A percentile compares a stretch with the other conserved stretches of the same genome.
Evolutionary conservation across 1,284 basidiomycete species (phyloP).

Genomic region (Taiwanofungus camphoratus): DNA sequence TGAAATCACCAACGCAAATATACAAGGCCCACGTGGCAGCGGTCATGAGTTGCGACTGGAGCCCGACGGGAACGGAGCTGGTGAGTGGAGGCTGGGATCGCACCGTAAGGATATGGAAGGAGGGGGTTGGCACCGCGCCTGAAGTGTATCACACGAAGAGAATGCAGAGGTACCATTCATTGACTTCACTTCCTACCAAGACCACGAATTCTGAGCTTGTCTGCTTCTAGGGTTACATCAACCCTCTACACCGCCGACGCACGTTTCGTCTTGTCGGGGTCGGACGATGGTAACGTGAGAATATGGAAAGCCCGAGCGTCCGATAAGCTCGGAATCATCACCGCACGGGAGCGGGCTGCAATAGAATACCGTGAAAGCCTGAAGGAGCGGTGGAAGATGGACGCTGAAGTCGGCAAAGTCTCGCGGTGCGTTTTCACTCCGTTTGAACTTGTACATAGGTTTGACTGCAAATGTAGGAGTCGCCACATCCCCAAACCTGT

Average conservation of each 20-base stretch:
- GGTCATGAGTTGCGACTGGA: slow-evolving; percentile 91
- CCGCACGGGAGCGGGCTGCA: slow-evolving; percentile 86
- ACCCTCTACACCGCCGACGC: slow-evolving; percentile 86
- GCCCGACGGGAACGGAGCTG: slow-evolving; percentile 93
- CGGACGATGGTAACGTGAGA: slow-evolving; percentile 95
- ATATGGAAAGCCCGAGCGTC: slow-evolving; percentile 96
- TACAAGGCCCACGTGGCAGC: slow-evolving; percentile 98
- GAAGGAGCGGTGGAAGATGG: slow-evolving; percentile 85
- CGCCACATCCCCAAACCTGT: slow-evolving; percentile 90
- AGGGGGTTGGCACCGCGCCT: slow-evolving; percentile 76
- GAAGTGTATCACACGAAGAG: slow-evolving; percentile 98
- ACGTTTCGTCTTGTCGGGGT: slow-evolving; percentile 89
- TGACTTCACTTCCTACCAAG: background rate
- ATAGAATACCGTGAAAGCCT: slow-evolving; percentile 92
- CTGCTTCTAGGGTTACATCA: slow-evolving; percentile 56
- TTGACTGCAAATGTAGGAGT: slow-evolving; percentile 41
- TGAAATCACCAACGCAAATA: slow-evolving; percentile 83
- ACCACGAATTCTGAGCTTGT: slow-evolving; percentile 12
- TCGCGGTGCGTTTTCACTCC: slow-evolving; percentile 51
- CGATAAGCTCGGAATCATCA: slow-evolving; percentile 89
- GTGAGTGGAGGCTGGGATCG: slow-evolving; percentile 96
- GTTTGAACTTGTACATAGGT: background rate
- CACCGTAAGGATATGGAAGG: slow-evolving; percentile 91
- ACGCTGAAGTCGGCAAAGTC: slow-evolving; percentile 79
- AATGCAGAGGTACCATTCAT: slow-evolving; percentile 79